phyloP scores from a whole-genome alignment of 371 early-diverging fungal species.

The Funneliformis caledonium region DNA sequence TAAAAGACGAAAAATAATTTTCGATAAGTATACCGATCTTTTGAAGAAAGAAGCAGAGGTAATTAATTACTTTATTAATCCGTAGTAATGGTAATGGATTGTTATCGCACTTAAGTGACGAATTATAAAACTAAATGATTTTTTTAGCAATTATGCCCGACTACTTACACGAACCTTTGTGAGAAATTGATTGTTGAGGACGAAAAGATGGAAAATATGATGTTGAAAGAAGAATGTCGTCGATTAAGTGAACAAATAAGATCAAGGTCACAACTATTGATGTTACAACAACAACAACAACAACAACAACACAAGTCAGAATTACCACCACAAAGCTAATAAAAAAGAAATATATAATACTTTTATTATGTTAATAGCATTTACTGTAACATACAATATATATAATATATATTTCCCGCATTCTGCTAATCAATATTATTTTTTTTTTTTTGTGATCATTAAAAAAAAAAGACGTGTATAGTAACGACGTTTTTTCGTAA shows the following conservation, averaged over 20 bases:
- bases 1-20: conserved; percentile 41
- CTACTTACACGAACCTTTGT: background rate
- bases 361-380: background rate
- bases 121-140: conserved; percentile 3
- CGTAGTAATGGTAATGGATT: background rate
- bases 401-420: background rate
- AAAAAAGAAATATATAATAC: background rate
- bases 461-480: background rate
- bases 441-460: background rate
- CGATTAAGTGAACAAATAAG: conserved; percentile 42
- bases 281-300: conserved; percentile 44
- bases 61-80: background rate
- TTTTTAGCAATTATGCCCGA: background rate
- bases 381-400: too few relatives aligned
- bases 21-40: conserved; percentile 40
- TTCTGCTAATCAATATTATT: background rate
- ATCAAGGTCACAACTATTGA: conserved; percentile 39
- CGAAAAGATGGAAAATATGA: conserved; percentile 36
- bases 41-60: conserved; percentile 43
- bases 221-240: conserved; percentile 35
- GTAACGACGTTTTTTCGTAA: background rate
- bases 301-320: conserved; percentile 42
- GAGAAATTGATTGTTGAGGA: conserved; percentile 41
- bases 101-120: background rate
- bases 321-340: conserved; percentile 23